Percentiles rank a stretch among this genome's conserved stretches.
Evolutionary conservation across 148 eudicot species (phyloP).

Genomic region (Rhododendron griersonianum): DNA sequence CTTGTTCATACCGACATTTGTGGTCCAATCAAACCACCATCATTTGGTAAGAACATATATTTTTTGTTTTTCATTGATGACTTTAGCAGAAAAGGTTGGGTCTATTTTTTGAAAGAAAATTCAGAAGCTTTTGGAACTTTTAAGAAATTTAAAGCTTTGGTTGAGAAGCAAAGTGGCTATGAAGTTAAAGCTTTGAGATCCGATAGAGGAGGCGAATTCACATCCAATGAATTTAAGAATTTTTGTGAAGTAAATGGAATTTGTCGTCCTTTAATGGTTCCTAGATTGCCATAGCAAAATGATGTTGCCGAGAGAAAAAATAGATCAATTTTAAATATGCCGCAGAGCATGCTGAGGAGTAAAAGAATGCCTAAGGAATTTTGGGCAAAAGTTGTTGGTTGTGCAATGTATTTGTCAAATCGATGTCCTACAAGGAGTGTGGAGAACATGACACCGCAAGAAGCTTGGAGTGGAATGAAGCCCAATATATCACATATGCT

Average conservation of each 20-base stretch:
- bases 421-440: background rate
- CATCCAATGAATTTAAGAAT: background rate
- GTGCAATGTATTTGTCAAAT: background rate
- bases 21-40: no score
- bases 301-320: background rate
- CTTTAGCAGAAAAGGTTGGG: no score
- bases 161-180: background rate
- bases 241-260: background rate
- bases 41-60: no score
- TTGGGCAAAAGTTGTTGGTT: background rate
- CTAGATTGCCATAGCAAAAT: background rate
- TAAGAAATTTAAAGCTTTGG: no score
- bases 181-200: background rate
- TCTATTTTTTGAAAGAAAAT: no score
- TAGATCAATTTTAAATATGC: background rate
- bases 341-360: background rate
- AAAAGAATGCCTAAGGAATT: background rate
- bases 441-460: background rate
- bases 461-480: background rate
- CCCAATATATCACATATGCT: background rate
- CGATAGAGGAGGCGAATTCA: background rate
- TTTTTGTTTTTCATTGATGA: no score
- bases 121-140: no score
- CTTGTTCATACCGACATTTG: no score
- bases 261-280: background rate